These are phyloP conservation scores for Metarhizium sp. DNA, from an alignment of 2,329 filamentous ascomycete species.

Conservation along the genomic window DNA sequence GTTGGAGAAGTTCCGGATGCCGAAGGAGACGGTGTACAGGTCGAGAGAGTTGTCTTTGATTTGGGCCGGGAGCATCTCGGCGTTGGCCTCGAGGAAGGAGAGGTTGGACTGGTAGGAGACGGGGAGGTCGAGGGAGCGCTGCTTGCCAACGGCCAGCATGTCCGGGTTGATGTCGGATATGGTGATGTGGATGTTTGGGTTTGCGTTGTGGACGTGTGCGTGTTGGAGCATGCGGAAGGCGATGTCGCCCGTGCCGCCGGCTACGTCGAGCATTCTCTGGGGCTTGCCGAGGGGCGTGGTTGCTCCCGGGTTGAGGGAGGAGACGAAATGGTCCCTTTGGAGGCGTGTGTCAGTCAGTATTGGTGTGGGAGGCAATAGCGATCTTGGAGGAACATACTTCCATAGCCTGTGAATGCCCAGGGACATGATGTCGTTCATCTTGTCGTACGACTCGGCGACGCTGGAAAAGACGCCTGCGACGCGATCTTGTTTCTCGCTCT, in stretches of 20 bases:
- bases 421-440: constrained; percentile 99
- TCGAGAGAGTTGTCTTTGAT: constrained; percentile 70
- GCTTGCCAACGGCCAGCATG: constrained; percentile 83
- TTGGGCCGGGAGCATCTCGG: constrained; percentile 57
- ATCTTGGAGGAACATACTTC: constrained; percentile 47
- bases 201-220: constrained; percentile 66
- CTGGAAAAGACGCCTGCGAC: constrained; percentile 90
- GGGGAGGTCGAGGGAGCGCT: constrained; percentile 56
- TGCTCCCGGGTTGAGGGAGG: constrained; percentile 75
- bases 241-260: constrained; percentile 94
- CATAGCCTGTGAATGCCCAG: constrained; percentile 92
- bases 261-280: constrained; percentile 84
- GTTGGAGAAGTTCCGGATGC: constrained; percentile 94
- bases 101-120: constrained; percentile 47
- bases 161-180: constrained; percentile 93
- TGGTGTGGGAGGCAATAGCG: too few species aligned
- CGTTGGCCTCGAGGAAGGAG: constrained; percentile 82
- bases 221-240: constrained; percentile 94
- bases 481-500: constrained; percentile 61
- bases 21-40: constrained; percentile 94
- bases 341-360: not conserved
- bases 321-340: constrained; percentile 76
- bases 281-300: constrained; percentile 32
- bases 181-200: constrained; percentile 73
- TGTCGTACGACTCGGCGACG: constrained; percentile 89